Conservation (phyloP, 257 asterid genomes). For the Paulownia fortunei region DNA sequence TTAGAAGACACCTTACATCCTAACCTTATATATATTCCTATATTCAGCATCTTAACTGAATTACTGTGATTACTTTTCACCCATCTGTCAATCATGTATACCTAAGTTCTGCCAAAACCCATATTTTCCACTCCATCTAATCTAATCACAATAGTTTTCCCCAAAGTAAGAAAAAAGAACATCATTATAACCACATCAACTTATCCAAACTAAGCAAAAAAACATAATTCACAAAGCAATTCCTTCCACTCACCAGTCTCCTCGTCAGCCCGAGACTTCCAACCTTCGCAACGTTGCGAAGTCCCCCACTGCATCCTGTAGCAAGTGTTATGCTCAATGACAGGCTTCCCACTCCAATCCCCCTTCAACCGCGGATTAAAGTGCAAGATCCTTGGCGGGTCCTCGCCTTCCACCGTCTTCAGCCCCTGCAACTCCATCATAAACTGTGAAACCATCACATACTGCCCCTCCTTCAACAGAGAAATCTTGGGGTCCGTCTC, state of each 20-base stretch:
- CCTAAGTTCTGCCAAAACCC: not conserved
- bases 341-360: slow-evolving; percentile 89
- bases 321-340: slow-evolving; percentile 82
- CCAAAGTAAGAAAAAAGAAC: not conserved
- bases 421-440: slow-evolving; percentile 86
- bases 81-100: not conserved
- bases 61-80: not conserved
- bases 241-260: slow-evolving; percentile 68
- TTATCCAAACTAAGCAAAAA: slow-evolving; percentile 15
- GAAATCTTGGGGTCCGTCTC: slow-evolving; percentile 68
- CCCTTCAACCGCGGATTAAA: slow-evolving; percentile 86
- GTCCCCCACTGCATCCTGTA: slow-evolving; percentile 94
- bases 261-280: slow-evolving; percentile 73
- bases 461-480: slow-evolving; percentile 53
- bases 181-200: slow-evolving; percentile 13
- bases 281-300: slow-evolving; percentile 77
- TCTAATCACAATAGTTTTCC: not conserved
- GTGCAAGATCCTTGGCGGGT: slow-evolving; percentile 84
- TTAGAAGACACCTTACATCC: not conserved
- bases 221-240: not conserved
- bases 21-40: not conserved
- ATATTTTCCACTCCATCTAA: not conserved
- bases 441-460: slow-evolving; percentile 77
- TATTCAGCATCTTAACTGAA: not conserved
- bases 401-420: slow-evolving; percentile 86